Conservation (phyloP, 768 basidiomycete species). For the Rhizopogon vinicolor region DNA sequence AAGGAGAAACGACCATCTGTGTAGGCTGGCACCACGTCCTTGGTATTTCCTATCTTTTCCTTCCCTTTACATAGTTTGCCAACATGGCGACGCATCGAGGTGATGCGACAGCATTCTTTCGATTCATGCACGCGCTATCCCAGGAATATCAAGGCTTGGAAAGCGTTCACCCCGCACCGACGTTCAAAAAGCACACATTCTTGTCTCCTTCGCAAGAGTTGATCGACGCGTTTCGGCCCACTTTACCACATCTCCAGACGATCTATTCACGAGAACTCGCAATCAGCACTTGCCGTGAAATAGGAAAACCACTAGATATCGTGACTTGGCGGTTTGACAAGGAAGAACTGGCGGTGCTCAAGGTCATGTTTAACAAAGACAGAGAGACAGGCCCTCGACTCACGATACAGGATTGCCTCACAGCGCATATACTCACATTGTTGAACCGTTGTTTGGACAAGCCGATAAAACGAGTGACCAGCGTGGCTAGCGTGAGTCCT, state of each 20-base stretch:
- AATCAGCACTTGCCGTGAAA: constrained; percentile 6
- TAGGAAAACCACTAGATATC: constrained; percentile 8
- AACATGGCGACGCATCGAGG: constrained; percentile 11
- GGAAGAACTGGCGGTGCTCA: constrained; percentile 10
- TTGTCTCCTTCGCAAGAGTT: constrained; percentile 10
- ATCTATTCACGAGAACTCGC: constrained; percentile 15
- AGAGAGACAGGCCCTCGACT: background rate
- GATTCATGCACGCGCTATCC: constrained; percentile 26
- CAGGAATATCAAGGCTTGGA: constrained; percentile 20
- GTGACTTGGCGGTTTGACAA: constrained; percentile 7
- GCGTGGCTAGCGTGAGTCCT: constrained; percentile 23
- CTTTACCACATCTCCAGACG: constrained; percentile 20
- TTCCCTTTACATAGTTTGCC: too few relatives aligned
- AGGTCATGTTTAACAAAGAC: constrained; percentile 2
- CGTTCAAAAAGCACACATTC: constrained; percentile 20
- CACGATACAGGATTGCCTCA: constrained; percentile 25
- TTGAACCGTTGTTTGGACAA: constrained; percentile 12
- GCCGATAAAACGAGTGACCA: constrained; percentile 16
- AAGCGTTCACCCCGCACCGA: constrained; percentile 10
- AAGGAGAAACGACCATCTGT: constrained; percentile 21
- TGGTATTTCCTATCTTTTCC: constrained; percentile 11
- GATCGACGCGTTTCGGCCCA: constrained; percentile 10
- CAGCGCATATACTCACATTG: constrained; percentile 18
- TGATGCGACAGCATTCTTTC: constrained; percentile 20
- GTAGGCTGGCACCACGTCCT: constrained; percentile 31